phyloP scores from a whole-genome alignment of 208 protist species.

The Trypanosoma boissoni region DNA sequence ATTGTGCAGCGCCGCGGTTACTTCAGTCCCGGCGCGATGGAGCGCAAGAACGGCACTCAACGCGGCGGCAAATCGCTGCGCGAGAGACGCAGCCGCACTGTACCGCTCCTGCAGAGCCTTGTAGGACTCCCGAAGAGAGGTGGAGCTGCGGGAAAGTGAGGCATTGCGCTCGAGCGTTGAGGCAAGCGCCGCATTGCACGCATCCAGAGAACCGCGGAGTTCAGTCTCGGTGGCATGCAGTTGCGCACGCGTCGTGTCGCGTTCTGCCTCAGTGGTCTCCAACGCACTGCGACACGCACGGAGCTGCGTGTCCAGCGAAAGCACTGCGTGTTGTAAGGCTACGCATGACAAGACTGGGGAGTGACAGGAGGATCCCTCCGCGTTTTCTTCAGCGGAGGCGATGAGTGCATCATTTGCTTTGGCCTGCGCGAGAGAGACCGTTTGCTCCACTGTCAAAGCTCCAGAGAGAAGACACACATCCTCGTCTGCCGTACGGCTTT shows the following conservation, averaged over 20 bases:
- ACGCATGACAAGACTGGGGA: neutral
- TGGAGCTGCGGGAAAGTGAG: constrained; percentile 33
- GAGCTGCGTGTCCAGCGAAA: constrained; percentile 9
- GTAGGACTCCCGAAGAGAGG: constrained; percentile 27
- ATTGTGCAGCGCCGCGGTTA: constrained; percentile 47
- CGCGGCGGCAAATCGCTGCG: constrained; percentile 38
- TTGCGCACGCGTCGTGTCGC: constrained; percentile 14
- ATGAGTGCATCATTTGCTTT: constrained; percentile 10
- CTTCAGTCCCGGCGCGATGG: constrained; percentile 34
- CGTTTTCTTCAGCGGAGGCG: neutral
- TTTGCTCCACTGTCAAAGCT: no score
- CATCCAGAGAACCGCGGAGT: constrained; percentile 23
- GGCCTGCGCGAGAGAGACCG: no score
- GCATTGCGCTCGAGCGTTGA: constrained; percentile 36
- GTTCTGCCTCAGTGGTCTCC: constrained; percentile 11
- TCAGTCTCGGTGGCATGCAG: constrained; percentile 8
- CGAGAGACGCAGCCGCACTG: constrained; percentile 35
- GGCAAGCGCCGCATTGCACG: constrained; percentile 20
- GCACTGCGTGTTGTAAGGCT: constrained; percentile 13
- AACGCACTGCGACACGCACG: constrained; percentile 9
- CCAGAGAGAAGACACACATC: no score
- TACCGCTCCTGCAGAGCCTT: constrained; percentile 42
- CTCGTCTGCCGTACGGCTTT: neutral
- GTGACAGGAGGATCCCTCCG: neutral
- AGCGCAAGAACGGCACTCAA: constrained; percentile 38